Conservation (phyloP, 169 alveolate genomes). For the Eimeria acervulina region DNA sequence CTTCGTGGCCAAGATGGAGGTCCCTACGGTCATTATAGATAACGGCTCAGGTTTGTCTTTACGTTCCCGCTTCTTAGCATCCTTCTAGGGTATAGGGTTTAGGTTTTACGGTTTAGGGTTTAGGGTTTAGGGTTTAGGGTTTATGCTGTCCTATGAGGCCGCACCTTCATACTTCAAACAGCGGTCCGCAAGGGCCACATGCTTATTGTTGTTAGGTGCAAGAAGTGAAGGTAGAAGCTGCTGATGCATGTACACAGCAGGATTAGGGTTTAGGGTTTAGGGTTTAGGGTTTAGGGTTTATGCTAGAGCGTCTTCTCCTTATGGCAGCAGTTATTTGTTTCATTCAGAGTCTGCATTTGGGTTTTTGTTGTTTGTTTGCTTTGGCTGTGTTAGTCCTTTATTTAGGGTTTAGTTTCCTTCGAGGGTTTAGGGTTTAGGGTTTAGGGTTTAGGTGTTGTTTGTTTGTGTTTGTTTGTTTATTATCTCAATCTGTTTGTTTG, state of each 20-base stretch:
- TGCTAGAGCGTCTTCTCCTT: too few species aligned
- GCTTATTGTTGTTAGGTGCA: too few species aligned
- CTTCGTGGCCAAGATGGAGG: slow-evolving; percentile 53
- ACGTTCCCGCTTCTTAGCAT: neutral
- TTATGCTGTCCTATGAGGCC: neutral
- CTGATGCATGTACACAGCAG: neutral
- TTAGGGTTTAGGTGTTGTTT: too few species aligned
- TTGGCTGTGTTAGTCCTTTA: too few species aligned
- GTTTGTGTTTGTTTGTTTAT: too few species aligned
- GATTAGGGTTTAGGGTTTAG: neutral
- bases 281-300: neutral
- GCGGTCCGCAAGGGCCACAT: too few species aligned
- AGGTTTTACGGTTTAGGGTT: neutral
- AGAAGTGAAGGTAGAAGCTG: too few species aligned
- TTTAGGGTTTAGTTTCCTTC: too few species aligned
- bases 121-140: neutral
- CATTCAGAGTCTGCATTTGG: too few species aligned
- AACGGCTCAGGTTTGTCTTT: slow-evolving; percentile 60
- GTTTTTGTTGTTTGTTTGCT: too few species aligned
- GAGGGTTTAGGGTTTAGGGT: neutral
- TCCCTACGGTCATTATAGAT: slow-evolving; percentile 31
- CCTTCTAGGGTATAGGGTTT: neutral
- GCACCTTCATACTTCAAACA: too few species aligned
- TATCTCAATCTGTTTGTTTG: too few species aligned
- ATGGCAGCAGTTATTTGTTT: neutral